Base-by-base conservation (phyloP, 352 stramenopile genomes). In the Phytophthora nicotianae region DNA sequence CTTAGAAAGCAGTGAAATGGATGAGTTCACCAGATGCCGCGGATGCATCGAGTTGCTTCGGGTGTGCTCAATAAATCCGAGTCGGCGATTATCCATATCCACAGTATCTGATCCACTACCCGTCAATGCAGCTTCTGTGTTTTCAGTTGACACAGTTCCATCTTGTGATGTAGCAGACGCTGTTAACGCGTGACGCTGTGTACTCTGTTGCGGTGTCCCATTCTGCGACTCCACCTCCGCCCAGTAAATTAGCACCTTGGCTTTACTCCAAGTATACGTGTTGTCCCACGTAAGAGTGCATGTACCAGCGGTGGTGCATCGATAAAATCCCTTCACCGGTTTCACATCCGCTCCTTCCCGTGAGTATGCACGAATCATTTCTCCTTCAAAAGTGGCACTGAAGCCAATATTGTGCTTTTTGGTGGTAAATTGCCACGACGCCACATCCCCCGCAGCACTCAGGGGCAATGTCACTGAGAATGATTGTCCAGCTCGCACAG, bases 391-490 rank as follows among this genome's bases (percentile, higher is more conserved):
- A 13, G 78, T 83, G n/a, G 80, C 80, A 47, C 81, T 90, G 49
- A 92, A 92, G 19, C 83, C 83, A 62, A 92, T 89, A 62, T 89
- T 86, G 72, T 90, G 82, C 49, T 90, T 92, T 62, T 89, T 90
- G 10, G 79, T 90, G 9, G 75, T 83, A 45, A 92, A 92, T 52
- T 90, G 83, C 77, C 77, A 92, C 3, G 77, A 84, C 6, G 75
- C 79, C 16, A 81, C 52, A 57, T 90, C 81, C 40, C 78, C 77
- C 6, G 62, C 54, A n/a, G 49, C 58, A 20, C 55, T 46, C 2
- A 92, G 58, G 16, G 72, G 68, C 21, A 90, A 48, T 19, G 63
- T 87, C 26, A 92, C 74, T 0, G 81, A 85, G 52, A 90, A 92
- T 1, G 83, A 90, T 51, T 92, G 83, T 0, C 83, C 83, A 10